Evolutionary conservation across 108 stramenopile species (phyloP), one percentile per base, ranked within the genome.

Genomic region (Skeletonema potamos): DNA sequence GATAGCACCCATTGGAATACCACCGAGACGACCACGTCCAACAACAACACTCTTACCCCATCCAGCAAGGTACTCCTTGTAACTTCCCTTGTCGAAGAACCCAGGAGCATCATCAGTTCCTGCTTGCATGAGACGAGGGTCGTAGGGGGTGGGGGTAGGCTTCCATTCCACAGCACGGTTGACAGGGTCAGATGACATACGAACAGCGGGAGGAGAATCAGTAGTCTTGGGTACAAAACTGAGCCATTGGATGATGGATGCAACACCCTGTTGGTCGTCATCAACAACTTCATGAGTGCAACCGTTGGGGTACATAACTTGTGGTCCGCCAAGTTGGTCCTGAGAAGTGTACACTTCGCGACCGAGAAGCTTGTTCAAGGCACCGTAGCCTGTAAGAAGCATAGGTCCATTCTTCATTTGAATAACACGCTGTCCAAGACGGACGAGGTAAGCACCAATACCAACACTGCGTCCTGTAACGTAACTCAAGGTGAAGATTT

Each of bases 31-130:
- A 61, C 96, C 98, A 64, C 98, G 91, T 41, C 98, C 98, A 43
- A 94, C 85, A 48, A 97, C 96, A 62, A 97, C 97, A 68, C 92
- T 92, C 92, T 99, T 99, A 54, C 97, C 98, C 98, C 98, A 99
- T 59, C 96, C 98, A 54, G 73, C 85, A 15, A 99, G 89, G 81
- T 96, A 96, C 79, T 98, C 98, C 77, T 91, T 95, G 82, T 86
- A 98, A 68, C 88, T 91, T 33, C 95, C 97, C 62, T 87, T 85
- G 77, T 99, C 98, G 70, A 99, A 99, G 87, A 99, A 97, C 36
- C 98, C 98, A 58, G 81, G 41, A 18, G 82, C 82, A 57, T 92
- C 92, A 28, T 64, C 76, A 22, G 88, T 86, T 68, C 91, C 97
- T 7, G 88, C 75, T 63, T 96, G 85, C 93, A 96, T 92, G 48